Percentiles rank a stretch among this genome's conserved stretches.
phyloP scores from a whole-genome alignment of 768 basidiomycete genomes.

The Rubroboletus satanas region DNA sequence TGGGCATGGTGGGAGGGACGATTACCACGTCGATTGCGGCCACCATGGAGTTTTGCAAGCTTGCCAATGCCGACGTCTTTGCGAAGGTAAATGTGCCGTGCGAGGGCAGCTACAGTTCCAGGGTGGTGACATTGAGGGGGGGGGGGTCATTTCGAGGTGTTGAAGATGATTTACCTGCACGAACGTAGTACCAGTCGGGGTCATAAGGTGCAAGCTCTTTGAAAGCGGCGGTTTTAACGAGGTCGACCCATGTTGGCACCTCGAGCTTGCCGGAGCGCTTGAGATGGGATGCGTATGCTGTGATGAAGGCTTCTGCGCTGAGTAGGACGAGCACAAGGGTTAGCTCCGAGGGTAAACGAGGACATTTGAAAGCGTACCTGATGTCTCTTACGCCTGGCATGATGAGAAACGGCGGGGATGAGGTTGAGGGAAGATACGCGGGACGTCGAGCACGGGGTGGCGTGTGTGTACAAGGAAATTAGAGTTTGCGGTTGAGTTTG shows the following conservation, averaged over 20 bases:
- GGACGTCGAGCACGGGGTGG: constrained; percentile 45
- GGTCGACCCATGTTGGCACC: constrained; percentile 96
- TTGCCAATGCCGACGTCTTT: constrained; percentile 95
- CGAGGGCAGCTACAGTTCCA: constrained; percentile 70
- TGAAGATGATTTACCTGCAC: constrained; percentile 70
- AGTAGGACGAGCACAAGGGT: background rate
- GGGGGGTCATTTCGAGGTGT: background rate
- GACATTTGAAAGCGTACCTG: constrained; percentile 41
- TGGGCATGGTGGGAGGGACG: constrained; percentile 93
- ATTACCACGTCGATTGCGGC: constrained; percentile 92
- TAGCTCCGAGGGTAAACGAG: background rate
- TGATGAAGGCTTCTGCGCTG: constrained; percentile 92
- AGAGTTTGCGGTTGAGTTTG: constrained; percentile 34
- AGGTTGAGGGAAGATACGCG: constrained; percentile 30
- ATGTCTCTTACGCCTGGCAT: constrained; percentile 86
- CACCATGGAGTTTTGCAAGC: constrained; percentile 94
- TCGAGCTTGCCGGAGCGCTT: constrained; percentile 99
- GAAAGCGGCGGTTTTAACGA: constrained; percentile 96
- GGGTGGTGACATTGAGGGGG: background rate
- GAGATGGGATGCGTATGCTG: constrained; percentile 91
- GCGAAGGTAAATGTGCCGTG: constrained; percentile 99
- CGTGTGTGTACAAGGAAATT: constrained; percentile 42
- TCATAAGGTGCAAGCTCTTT: constrained; percentile 99
- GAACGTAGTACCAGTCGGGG: constrained; percentile 99
- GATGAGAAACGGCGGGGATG: constrained; percentile 30